A percentile compares a stretch with the other conserved stretches of the same genome.
phyloP scores from a whole-genome alignment of 2,329 filamentous ascomycete species.

The Bipolaris victoriae region DNA sequence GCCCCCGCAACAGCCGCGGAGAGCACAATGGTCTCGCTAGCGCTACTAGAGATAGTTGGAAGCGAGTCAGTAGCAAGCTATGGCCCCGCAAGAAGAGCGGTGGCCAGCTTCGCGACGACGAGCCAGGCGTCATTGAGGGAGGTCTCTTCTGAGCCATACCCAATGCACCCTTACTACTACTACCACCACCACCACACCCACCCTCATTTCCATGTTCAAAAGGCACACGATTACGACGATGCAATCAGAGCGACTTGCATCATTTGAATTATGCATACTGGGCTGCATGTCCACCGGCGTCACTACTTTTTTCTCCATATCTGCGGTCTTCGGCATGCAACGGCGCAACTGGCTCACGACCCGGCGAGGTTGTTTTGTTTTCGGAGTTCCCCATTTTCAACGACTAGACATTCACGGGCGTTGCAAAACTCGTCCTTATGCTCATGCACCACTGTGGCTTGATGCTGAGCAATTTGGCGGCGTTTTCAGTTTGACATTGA shows the following conservation, averaged over 20 bases:
- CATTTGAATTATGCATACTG: constrained; percentile 38
- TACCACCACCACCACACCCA: constrained; percentile 3
- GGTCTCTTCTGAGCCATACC: constrained; percentile 37
- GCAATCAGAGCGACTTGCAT: constrained; percentile 43
- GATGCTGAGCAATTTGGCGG: constrained; percentile 16
- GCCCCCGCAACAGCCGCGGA: constrained; percentile 46
- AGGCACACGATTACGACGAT: constrained; percentile 41
- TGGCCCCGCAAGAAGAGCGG: constrained; percentile 50
- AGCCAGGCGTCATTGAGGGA: constrained; percentile 45
- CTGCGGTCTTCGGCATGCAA: constrained; percentile 31
- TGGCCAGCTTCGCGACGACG: constrained; percentile 45
- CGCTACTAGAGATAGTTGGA: constrained; percentile 49
- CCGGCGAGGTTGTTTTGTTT: constrained; percentile 34
- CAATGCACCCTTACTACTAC: neutral
- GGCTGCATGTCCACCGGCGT: constrained; percentile 45
- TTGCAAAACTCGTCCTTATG: constrained; percentile 26
- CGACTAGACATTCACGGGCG: constrained; percentile 34
- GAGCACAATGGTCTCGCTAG: constrained; percentile 47
- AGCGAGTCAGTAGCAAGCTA: constrained; percentile 51
- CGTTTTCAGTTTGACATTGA: constrained; percentile 23
- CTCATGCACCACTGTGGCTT: constrained; percentile 15
- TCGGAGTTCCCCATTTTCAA: constrained; percentile 15
- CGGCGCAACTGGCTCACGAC: constrained; percentile 40
- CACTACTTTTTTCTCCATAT: constrained; percentile 26
- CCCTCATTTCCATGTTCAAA: constrained; percentile 16